Base-by-base conservation (phyloP, 371 early-diverging fungal species). In the Apophysomyces variabilis region DNA sequence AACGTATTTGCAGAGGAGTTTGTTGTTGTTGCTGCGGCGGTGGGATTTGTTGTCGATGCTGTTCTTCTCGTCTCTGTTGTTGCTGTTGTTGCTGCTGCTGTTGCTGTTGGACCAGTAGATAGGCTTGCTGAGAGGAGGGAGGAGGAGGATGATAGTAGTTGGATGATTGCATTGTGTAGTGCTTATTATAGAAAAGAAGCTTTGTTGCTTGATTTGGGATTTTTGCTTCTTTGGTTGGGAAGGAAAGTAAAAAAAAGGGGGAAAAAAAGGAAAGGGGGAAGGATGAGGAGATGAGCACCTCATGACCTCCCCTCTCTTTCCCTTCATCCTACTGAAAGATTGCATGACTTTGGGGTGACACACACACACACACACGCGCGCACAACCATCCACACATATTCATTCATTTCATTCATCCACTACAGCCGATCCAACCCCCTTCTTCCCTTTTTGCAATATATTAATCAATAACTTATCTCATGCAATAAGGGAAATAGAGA, bases 131-230 rank as follows among this genome's bases (percentile, higher is more conserved):
- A 21, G 32, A 26, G 32, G 32, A 26, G 32, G 54, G 54, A 50
- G 54, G 54, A 50, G 54, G n/a, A 50, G 54, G 54, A 50, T 50
- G 54, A 50, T 50, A 50, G 54, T 50, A 50, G 54, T 50, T 50
- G 54, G 54, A 50, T 50, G 54, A 50, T 50, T 50, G 54, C 54
- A 50, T 50, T 50, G 54, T 45, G 46, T 50, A 50, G 54, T 50
- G 54, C 54, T 50, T 50, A 50, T 50, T 50, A 50, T 50, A 50
- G 54, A 50, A 50, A 50, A 50, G 54, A 50, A 50, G 54, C 54
- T 50, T 50, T 50, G 54, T 50, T 50, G 54, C 54, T 50, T 50
- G 54, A 50, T 50, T 50, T 50, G 54, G 54, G 54, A 50, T n/a
- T 50, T 50, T 50, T 50, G 54, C 54, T 50, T 50, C 54, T 50